These are phyloP conservation scores for Astrephomene gubernaculifera DNA, from an alignment of 139 green algal species.

Conservation along the genomic window DNA sequence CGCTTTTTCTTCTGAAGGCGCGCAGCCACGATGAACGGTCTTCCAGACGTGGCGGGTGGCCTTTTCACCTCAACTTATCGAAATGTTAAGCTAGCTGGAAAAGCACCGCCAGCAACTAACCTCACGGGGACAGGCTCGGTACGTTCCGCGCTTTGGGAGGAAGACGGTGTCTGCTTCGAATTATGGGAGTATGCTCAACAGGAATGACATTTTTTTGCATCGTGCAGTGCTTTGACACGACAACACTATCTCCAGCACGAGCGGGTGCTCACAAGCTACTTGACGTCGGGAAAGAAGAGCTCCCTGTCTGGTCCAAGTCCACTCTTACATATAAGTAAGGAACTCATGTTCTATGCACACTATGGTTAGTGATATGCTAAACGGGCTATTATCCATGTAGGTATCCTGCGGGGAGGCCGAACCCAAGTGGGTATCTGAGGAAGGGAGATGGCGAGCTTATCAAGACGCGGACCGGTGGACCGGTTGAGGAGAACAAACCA, in stretches of 20 bases:
- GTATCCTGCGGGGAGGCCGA: slow-evolving; percentile 57
- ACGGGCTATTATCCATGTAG: slow-evolving; percentile 40
- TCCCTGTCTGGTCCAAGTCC: slow-evolving; percentile 75
- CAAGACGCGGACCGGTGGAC: slow-evolving; percentile 39
- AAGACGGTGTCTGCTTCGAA: background rate
- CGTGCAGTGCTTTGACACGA: slow-evolving; percentile 79
- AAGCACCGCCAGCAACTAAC: slow-evolving; percentile 47
- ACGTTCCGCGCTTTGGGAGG: slow-evolving; percentile 14
- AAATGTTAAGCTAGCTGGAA: slow-evolving; percentile 70
- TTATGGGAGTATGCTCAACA: background rate
- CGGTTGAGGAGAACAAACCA: slow-evolving; percentile 39
- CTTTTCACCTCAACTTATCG: slow-evolving; percentile 76
- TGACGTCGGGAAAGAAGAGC: slow-evolving; percentile 49
- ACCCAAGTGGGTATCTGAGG: slow-evolving; percentile 64
- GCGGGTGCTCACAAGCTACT: slow-evolving; percentile 66
- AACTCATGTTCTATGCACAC: too few relatives aligned
- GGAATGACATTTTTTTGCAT: background rate
- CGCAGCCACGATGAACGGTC: slow-evolving; percentile 30
- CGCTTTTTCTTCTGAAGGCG: too few relatives aligned
- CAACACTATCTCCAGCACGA: slow-evolving; percentile 49
- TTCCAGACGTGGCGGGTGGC: slow-evolving; percentile 69
- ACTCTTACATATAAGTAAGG: slow-evolving; percentile 70
- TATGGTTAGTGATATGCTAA: too few relatives aligned
- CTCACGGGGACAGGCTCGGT: slow-evolving; percentile 71
- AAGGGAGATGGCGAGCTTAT: slow-evolving; percentile 58